Base-by-base conservation (phyloP, 2,329 filamentous ascomycete genomes). In the Penicillium sp. region DNA sequence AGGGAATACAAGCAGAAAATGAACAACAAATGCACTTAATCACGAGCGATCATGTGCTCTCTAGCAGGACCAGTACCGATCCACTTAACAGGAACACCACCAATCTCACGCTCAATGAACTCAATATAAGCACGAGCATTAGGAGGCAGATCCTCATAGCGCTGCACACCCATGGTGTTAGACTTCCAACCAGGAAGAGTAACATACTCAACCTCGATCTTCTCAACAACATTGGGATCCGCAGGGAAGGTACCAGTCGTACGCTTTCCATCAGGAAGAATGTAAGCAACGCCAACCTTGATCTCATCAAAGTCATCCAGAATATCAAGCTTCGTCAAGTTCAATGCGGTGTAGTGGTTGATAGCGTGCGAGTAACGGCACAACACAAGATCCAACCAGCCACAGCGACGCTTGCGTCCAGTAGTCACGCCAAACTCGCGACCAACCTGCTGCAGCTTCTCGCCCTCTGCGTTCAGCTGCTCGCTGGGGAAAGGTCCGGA, bases 341-440 rank as follows among this genome's bases (percentile, higher is more conserved):
- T 86, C 64, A 86, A 74, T 11, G 75, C 71, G 14, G 78, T 79
- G 69, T 79, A 80, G 69, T 78, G 75, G 70, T 79, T 80, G 61
- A 80, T 72, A 11, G 80, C 73, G 29, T 82, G 81, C 67, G 81
- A 84, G 76, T 84, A 84, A 65, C 83, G 82, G 61, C 84, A 76
- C 14, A 86, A 76, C n/a, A 86, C 83, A 38, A 86, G 76, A 67
- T 87, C 84, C 60, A 86, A 78, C 84, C 84, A 86, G 47, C 84
- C 84, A 62, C 84, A 86, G 57, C 84, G 81, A 35, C 84, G 79
- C 63, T 78, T 81, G 45, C 84, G 80, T 48, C 84, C 84, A 6
- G 84, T 86, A 2, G 80, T 83, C 40, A 83, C 80, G 56, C 84
- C 74, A 49, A 76, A 74, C 57, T 86, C 83, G 53, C 77, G 76